Base-by-base conservation (phyloP, 306 rosid genomes). In the Vigna unguiculata region DNA sequence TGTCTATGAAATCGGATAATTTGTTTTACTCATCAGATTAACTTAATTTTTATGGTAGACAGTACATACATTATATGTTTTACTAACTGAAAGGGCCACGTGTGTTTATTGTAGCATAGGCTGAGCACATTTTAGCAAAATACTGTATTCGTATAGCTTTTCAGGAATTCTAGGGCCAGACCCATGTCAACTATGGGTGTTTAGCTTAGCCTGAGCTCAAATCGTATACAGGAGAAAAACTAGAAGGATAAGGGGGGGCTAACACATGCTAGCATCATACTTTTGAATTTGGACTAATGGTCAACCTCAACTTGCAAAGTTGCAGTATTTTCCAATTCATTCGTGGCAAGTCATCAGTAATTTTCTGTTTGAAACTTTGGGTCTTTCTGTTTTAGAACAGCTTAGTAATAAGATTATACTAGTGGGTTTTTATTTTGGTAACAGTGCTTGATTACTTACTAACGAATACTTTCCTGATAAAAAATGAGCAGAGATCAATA, bases 51-150 rank as follows among this genome's bases (percentile, higher is more conserved):
- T n/a, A 32, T 69, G 24, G 22, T 55, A 54, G 54, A 72, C 14
- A 64, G 54, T 30, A 22, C 49, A 80, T 66, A 8, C 54, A 57
- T 80, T 80, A 69, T 9, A 73, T 28, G 49, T 41, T 24, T 40
- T 17, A 28, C 53, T 36, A 71, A 40, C 7, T 51, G 48, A 25
- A 14, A 14, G 24, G 22, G 40, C 43, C 21, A 28, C 14, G 46
- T 54, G 68, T 20, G 13, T 12, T 63, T 65, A 30, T 65, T 41
- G 66, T 30, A 61, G 61, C 38, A 54, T 65, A 55, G 46, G 8
- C 54, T 32, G 32, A 22, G 51, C 53, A 10, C 54, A 59, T 24
- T 8, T 17, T 16, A 61, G 58, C 40, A 15, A 73, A 52, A 76
- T 59, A 40, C 34, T 32, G n/a, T 32, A 16, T 12, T 40, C 45